Evolutionary conservation across 805 yeast genomes (phyloP), one percentile per base, ranked within the genome.

Genomic region (Sugiyamaella lignohabitans): DNA sequence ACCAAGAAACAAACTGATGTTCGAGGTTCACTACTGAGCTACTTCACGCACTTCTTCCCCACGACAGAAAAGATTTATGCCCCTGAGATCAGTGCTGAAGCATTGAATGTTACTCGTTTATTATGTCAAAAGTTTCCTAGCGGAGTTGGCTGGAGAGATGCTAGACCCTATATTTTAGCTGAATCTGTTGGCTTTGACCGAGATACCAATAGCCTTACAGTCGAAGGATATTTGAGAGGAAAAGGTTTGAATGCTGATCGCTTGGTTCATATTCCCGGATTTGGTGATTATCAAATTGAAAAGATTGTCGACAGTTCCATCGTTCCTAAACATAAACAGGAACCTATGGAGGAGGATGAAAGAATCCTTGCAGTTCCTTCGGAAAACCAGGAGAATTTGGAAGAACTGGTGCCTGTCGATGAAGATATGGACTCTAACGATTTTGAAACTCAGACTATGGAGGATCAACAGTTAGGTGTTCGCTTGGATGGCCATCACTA

Each of bases 151-250:
- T 93, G 98, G 98, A 81, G 98, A 67, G 97, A 91, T 57, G 68
- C 80, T n/a, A 74, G 98, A 60, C 91, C 96, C 5, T 93, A 88
- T 67, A 45, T 93, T 45, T 74, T 93, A 6, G 89, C 94, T 1
- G 94, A 88, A 54, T 59, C 65, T 3, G 71, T 84, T 0, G 55
- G 62, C 19, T 76, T 76, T 71, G 62, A 67, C 16, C 58, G 65
- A 3, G 48, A 54, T 8, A 57, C 59, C 24, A 46, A 50, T 35
- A 59, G 68, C 23, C 61, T 88, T 34, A 76, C 76, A 4, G 75
- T 93, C 4, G 83, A 81, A 60, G 99, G 98, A 42, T 75, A 79
- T 3, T 87, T 86, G 3, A 77, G 99, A 63, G 98, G 98, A 46
- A 49, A 55, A 42, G 95, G 95, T 0, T 81, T 93, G 65, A 77